Evolutionary conservation across 192 early-diverging fungal genomes (phyloP).

Genomic region (Backusella parvicylindrica): DNA sequence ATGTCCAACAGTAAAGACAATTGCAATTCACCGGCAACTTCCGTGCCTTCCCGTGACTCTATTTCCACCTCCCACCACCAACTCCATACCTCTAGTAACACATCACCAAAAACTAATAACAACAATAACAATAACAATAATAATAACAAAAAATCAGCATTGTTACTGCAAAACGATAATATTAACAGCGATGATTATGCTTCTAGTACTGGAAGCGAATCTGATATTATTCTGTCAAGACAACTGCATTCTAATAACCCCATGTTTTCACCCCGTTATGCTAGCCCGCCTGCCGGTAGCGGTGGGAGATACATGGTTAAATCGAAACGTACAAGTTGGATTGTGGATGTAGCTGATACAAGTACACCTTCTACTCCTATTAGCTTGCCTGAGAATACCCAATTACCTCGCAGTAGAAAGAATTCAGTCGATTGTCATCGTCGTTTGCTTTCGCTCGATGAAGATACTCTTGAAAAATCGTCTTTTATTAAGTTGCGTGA

Average conservation of each 20-base stretch:
- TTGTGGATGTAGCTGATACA: conserved; percentile 11
- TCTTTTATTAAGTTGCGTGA: conserved; percentile 13
- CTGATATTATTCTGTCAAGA: background rate
- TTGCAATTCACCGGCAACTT: conserved; percentile 1
- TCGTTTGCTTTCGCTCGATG: background rate
- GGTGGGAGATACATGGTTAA: conserved; percentile 23
- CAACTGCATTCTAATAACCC: background rate
- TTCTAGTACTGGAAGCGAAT: background rate
- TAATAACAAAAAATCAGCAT: background rate
- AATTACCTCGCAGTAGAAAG: conserved; percentile 7
- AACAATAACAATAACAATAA: background rate
- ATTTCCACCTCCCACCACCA: background rate
- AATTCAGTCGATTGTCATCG: conserved; percentile 6
- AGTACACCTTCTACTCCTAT: conserved; percentile 12
- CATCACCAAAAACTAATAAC: background rate
- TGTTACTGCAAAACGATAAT: background rate
- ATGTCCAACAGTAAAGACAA: background rate
- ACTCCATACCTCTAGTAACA: background rate
- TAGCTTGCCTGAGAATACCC: conserved; percentile 8
- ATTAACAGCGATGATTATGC: background rate
- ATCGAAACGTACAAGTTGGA: conserved; percentile 33
- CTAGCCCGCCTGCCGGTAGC: conserved; percentile 21
- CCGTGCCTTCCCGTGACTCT: background rate
- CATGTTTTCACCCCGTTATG: conserved; percentile 6
- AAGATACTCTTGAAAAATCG: background rate